Base-by-base conservation (phyloP, 495 filamentous ascomycete genomes). In the Xylaria acuta region DNA sequence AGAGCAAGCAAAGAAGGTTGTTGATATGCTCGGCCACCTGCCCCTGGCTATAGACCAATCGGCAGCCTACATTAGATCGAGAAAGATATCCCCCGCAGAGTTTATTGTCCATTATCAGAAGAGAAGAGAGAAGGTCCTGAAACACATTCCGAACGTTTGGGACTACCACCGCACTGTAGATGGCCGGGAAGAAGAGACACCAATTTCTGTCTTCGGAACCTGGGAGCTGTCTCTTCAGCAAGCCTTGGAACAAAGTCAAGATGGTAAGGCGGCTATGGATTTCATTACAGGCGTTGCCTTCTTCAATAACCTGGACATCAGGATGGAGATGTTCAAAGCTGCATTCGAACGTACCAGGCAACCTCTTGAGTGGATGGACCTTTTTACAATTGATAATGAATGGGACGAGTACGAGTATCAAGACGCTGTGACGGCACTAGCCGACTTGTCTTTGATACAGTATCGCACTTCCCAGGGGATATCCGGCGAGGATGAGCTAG, bases 51-150 rank as follows among this genome's bases (percentile, higher is more conserved):
- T 65, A 30, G 41, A 65, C 27, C 63, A 49, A 34, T 65, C 27
- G 18, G 63, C 41, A 65, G 63, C 63, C 41, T 65, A 65, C 41
- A 65, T 65, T 34, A 65, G 63, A 65, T 65, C 63, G 16, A 65
- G 63, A 65, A 65, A 32, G 5, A 49, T 49, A 14, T 32, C 63
- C 43, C 63, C 41, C 3, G 41, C 38, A 30, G 40, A 47, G 12
- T 65, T 65, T 65, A 65, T 65, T 14, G 11, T 12, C 20, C 41
- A 65, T 65, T 65, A 65, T n/a, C 40, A 65, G 16, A 65, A 65
- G 41, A 65, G 63, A 49, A 65, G 41, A 18, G 41, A 49, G 27
- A 65, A 65, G 27, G 40, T 65, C 22, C 27, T 65, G 41, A 45
- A 65, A 16, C 63, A 65, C 14, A 49, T 49, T 8, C 63, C 63